Percentiles rank a stretch among this genome's conserved stretches.
phyloP scores from a whole-genome alignment of 768 basidiomycete genomes.

The Suillus discolor region DNA sequence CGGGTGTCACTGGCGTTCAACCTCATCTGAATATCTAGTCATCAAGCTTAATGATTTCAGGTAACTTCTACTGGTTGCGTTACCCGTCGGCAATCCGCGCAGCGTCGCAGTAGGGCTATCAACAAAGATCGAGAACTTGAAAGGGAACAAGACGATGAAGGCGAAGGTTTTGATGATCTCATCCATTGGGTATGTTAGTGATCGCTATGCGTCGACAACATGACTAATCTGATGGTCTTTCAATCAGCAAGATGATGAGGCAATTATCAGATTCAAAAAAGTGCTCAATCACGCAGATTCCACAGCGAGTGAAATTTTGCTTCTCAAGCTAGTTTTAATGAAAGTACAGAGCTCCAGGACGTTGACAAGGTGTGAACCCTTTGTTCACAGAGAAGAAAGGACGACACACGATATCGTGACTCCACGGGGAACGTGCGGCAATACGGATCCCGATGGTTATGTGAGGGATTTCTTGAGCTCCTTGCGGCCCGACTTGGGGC shows the following conservation, averaged over 20 bases:
- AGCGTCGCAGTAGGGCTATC: neutral
- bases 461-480: constrained; percentile 24
- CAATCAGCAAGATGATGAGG: neutral
- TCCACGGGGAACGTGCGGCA: neutral
- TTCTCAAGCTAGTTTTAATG: neutral
- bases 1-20: neutral
- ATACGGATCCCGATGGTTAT: neutral
- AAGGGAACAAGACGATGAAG: neutral
- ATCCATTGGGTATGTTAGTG: neutral
- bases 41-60: neutral
- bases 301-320: neutral
- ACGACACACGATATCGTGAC: neutral
- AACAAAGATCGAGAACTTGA: neutral
- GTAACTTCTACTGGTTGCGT: neutral
- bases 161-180: neutral
- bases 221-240: neutral
- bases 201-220: neutral
- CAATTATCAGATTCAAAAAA: neutral
- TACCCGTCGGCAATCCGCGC: neutral
- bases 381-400: neutral
- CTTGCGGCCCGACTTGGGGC: constrained; percentile 24
- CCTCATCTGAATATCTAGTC: neutral
- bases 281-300: neutral
- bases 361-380: neutral
- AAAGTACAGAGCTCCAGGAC: neutral